Evolutionary conservation across 495 filamentous ascomycete species (phyloP).

Genomic region (Diplogelasinospora grovesii): DNA sequence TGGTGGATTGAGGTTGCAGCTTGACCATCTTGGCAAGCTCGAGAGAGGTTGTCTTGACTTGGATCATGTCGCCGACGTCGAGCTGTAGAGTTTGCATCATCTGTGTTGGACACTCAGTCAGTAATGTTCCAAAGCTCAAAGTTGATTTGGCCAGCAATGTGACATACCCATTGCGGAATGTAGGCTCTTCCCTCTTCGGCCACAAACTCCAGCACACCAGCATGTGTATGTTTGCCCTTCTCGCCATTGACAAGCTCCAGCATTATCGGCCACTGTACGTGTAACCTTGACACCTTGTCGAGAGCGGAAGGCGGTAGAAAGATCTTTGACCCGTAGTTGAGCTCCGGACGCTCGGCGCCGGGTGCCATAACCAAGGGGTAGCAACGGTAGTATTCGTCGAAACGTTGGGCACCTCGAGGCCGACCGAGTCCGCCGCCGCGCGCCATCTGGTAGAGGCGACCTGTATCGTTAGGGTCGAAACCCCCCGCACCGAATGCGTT

Average conservation of each 20-base stretch:
- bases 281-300: constrained; percentile 90
- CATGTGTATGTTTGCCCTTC: constrained; percentile 72
- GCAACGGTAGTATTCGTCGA: constrained; percentile 96
- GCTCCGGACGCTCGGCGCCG: constrained; percentile 80
- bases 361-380: constrained; percentile 93
- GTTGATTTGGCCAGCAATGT: not conserved
- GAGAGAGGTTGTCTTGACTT: constrained; percentile 89
- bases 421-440: constrained; percentile 30
- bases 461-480: constrained; percentile 52
- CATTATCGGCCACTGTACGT: constrained; percentile 96
- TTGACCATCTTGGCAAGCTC: constrained; percentile 88
- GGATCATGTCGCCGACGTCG: constrained; percentile 87
- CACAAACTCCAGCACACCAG: constrained; percentile 93
- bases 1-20: constrained; percentile 83
- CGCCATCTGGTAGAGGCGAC: constrained; percentile 42
- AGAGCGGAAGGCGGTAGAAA: constrained; percentile 91
- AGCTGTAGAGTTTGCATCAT: constrained; percentile 89
- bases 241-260: constrained; percentile 90
- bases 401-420: constrained; percentile 47
- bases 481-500: constrained; percentile 33
- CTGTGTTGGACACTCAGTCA: constrained; percentile 42
- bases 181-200: constrained; percentile 96
- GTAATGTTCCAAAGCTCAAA: not conserved
- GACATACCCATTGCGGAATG: constrained; percentile 83
- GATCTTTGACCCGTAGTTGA: constrained; percentile 96